Percentiles rank a stretch among this genome's conserved stretches.
These are phyloP conservation scores for Mycena indigotica DNA, from an alignment of 768 basidiomycete genomes.

Conservation along the genomic window DNA sequence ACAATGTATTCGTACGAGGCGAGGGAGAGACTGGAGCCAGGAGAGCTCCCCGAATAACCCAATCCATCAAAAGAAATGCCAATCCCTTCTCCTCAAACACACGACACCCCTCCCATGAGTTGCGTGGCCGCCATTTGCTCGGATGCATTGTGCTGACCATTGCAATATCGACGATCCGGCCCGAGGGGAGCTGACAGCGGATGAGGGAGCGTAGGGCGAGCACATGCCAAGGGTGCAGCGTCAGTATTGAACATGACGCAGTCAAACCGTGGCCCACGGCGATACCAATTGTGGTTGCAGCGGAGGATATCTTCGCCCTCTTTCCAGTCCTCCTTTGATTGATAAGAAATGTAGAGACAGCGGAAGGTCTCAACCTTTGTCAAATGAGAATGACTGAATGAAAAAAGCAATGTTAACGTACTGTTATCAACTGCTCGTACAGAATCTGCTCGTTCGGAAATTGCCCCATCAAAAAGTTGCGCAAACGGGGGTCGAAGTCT, in stretches of 20 bases:
- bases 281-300: slow-evolving; percentile 1
- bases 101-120: background rate
- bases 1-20: background rate
- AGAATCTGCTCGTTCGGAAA: background rate
- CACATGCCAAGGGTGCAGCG: background rate
- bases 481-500: background rate
- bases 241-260: background rate
- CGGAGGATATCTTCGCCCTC: slow-evolving; percentile 1
- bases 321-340: background rate
- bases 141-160: background rate
- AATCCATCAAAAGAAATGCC: background rate
- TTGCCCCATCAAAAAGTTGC: background rate
- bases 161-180: background rate
- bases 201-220: background rate
- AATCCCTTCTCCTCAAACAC: background rate
- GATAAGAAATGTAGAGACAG: background rate
- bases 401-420: too few species aligned
- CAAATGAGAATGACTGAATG: background rate
- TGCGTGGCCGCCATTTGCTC: background rate
- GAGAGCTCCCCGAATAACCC: background rate
- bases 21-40: background rate
- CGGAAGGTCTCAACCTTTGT: background rate
- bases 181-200: background rate
- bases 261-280: background rate
- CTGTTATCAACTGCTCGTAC: background rate